A percentile compares a stretch with the other conserved stretches of the same genome.
Evolutionary conservation across 768 basidiomycete species (phyloP).

Genomic region (Thelephora aurantiotincta): DNA sequence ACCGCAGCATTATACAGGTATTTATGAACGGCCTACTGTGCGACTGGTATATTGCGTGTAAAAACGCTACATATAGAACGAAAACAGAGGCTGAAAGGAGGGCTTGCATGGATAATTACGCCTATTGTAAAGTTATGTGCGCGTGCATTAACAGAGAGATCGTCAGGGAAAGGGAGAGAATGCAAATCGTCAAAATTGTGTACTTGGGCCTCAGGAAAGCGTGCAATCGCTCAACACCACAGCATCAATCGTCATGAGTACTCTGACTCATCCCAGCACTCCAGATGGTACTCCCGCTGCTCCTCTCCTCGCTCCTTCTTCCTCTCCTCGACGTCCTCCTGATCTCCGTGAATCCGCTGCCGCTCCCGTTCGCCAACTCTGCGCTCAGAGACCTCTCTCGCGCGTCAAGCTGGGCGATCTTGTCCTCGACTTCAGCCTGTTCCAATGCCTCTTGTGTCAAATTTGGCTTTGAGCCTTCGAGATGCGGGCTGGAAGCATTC

Average conservation of each 20-base stretch:
- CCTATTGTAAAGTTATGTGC: neutral
- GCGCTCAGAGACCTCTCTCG: slow-evolving; percentile 59
- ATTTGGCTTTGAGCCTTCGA: slow-evolving; percentile 15
- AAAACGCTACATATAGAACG: slow-evolving; percentile 8
- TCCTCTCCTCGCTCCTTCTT: slow-evolving; percentile 21
- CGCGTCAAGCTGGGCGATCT: slow-evolving; percentile 65
- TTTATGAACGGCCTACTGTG: no score
- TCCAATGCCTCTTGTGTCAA: slow-evolving; percentile 67
- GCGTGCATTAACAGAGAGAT: neutral
- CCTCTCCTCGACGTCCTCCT: slow-evolving; percentile 42
- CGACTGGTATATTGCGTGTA: neutral
- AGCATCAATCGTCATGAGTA: slow-evolving; percentile 23
- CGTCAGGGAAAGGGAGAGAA: slow-evolving; percentile 8
- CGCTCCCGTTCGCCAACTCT: slow-evolving; percentile 62
- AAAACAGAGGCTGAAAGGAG: neutral
- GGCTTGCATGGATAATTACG: no score
- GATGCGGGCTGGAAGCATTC: slow-evolving; percentile 11
- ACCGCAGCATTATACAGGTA: no score
- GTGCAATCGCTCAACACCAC: neutral
- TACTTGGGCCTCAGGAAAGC: neutral
- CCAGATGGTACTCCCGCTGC: slow-evolving; percentile 73
- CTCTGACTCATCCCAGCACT: slow-evolving; percentile 70
- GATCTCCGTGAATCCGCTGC: slow-evolving; percentile 73
- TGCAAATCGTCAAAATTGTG: neutral
- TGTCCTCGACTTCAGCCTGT: slow-evolving; percentile 65